Percentiles rank a stretch among this genome's conserved stretches.
Conservation (phyloP, 2,329 filamentous ascomycete species). For the Fusarium pseudocircinatum region DNA sequence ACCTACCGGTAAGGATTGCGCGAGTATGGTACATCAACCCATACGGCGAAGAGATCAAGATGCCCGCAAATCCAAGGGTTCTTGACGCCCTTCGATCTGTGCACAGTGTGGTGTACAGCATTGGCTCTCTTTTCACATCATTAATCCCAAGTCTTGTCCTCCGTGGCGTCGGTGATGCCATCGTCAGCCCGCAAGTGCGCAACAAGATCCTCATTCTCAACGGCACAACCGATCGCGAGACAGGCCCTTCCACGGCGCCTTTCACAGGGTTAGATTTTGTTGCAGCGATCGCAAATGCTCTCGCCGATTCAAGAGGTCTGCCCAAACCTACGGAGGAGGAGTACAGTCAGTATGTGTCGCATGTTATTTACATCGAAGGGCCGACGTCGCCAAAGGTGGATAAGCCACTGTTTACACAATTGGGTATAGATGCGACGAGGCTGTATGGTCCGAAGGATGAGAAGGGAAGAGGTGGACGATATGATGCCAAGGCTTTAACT, state of each 20-base stretch:
- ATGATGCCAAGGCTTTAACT: conserved; percentile 78
- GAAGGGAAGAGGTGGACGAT: conserved; percentile 61
- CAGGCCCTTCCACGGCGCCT: conserved; percentile 71
- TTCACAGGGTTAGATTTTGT: conserved; percentile 86
- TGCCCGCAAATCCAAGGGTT: conserved; percentile 83
- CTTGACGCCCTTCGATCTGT: conserved; percentile 72
- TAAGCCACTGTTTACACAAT: conserved; percentile 64
- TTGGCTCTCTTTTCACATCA: conserved; percentile 93
- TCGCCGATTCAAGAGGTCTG: conserved; percentile 70
- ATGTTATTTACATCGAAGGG: conserved; percentile 82
- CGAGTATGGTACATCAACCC: conserved; percentile 98
- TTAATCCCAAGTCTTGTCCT: conserved; percentile 86
- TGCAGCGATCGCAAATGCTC: conserved; percentile 78
- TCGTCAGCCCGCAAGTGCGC: conserved; percentile 55
- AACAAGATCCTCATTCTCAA: conserved; percentile 89
- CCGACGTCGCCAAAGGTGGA: conserved; percentile 76
- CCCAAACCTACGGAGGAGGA: conserved; percentile 53
- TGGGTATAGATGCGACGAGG: conserved; percentile 81
- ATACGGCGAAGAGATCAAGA: conserved; percentile 94
- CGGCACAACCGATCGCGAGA: conserved; percentile 85
- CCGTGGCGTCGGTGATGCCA: conserved; percentile 73
- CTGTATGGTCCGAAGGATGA: conserved; percentile 75
- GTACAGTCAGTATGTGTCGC: conserved; percentile 78
- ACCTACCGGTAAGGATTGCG: conserved; percentile 79
- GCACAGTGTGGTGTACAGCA: conserved; percentile 84